Percentiles rank a stretch among this genome's conserved stretches.
These are phyloP conservation scores for Murraya paniculata DNA, from an alignment of 345 rosid species.

Conservation along the genomic window DNA sequence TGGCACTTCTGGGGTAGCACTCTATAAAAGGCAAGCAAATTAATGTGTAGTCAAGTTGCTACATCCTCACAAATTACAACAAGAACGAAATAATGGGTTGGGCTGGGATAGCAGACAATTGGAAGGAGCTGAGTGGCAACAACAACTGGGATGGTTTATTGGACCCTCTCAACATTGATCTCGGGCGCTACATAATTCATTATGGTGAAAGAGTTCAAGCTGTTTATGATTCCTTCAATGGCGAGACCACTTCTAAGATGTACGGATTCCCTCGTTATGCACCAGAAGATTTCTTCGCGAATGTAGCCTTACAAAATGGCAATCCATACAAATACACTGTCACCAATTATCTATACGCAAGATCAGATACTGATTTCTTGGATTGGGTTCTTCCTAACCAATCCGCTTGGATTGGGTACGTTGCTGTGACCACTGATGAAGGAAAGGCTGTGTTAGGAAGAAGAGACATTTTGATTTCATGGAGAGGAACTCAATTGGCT, in stretches of 20 bases:
- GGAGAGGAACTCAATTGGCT: neutral
- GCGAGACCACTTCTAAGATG: conserved; percentile 20
- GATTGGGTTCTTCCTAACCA: neutral
- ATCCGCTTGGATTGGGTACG: too few species aligned
- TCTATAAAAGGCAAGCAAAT: too few species aligned
- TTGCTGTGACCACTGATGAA: too few species aligned
- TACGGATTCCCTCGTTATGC: conserved; percentile 3
- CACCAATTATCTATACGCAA: neutral
- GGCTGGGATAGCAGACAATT: conserved; percentile 31
- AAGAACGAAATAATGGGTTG: too few species aligned
- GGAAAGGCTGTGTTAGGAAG: neutral
- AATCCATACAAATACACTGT: neutral
- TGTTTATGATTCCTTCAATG: conserved; percentile 30
- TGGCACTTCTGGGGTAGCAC: too few species aligned
- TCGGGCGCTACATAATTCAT: conserved; percentile 41
- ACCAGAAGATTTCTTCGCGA: neutral
- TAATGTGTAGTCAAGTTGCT: too few species aligned
- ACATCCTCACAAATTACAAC: too few species aligned
- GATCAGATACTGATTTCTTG: neutral
- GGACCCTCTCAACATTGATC: conserved; percentile 45
- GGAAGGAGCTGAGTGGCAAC: conserved; percentile 41
- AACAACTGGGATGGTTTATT: conserved; percentile 37
- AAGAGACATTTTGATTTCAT: neutral
- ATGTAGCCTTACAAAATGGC: neutral
- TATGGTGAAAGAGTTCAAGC: conserved; percentile 44